Percentiles rank a stretch among this genome's conserved stretches.
phyloP scores from a whole-genome alignment of 192 early-diverging fungal species.

The Neocallimastix lanati region DNA sequence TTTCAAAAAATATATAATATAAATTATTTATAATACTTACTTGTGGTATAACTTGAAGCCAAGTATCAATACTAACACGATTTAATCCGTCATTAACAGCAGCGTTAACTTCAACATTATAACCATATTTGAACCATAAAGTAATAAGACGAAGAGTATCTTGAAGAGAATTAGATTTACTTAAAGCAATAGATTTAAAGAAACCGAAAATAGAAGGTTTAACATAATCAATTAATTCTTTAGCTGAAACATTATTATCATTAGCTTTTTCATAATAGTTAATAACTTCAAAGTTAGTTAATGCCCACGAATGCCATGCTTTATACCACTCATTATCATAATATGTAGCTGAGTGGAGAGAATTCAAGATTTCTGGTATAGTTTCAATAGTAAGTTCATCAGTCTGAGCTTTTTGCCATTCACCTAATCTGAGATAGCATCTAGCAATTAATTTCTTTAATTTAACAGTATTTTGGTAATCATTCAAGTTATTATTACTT shows the following conservation, averaged over 20 bases:
- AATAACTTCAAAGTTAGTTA: conserved; percentile 78
- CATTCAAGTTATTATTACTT: conserved; percentile 4
- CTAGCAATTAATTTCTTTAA: conserved; percentile 23
- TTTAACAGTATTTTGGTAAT: conserved; percentile 15
- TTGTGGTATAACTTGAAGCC: conserved; percentile 96
- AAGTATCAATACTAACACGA: conserved; percentile 71
- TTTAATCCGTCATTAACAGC: conserved; percentile 67
- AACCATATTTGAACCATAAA: conserved; percentile 89
- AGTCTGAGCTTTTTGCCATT: conserved; percentile 59
- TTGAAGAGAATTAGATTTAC: conserved; percentile 69
- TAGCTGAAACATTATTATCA: conserved; percentile 7
- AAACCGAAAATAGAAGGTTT: conserved; percentile 39
- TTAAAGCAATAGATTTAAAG: conserved; percentile 80
- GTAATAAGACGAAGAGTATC: conserved; percentile 85
- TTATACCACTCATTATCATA: conserved; percentile 87
- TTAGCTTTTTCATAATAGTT: conserved; percentile 47
- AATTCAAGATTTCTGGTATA: conserved; percentile 56
- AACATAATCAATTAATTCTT: not conserved
- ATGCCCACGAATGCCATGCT: conserved; percentile 94
- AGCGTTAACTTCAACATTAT: conserved; percentile 61
- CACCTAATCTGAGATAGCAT: conserved; percentile 84
- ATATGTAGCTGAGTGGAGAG: conserved; percentile 67
- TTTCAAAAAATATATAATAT: not conserved
- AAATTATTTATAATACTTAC: conserved; percentile 5
- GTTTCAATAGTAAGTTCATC: conserved; percentile 30